Conservation (phyloP, 2,329 filamentous ascomycete species). For the Curvularia verruculosa region DNA sequence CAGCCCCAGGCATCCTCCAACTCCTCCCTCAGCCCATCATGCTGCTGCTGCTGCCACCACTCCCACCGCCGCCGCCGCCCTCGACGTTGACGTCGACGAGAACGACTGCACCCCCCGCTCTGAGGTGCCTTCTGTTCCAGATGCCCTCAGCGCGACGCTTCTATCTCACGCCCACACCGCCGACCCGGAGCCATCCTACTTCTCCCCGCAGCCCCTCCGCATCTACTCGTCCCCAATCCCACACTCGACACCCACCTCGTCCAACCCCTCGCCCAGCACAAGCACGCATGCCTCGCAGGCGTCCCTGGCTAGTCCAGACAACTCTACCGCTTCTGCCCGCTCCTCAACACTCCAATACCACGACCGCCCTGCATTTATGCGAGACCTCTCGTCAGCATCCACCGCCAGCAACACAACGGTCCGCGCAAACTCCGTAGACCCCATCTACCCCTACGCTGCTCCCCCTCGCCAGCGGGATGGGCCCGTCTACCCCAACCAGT, state of each 20-base stretch:
- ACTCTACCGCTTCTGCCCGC: constrained; percentile 6
- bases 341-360: constrained; percentile 20
- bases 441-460: constrained; percentile 25
- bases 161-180: constrained; percentile 26
- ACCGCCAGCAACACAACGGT: constrained; percentile 52
- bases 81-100: constrained; percentile 34
- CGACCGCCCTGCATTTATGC: constrained; percentile 49
- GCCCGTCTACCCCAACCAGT: constrained; percentile 56
- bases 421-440: constrained; percentile 43
- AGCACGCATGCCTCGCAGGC: constrained; percentile 36
- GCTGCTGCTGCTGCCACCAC: constrained; percentile 1
- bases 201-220: constrained; percentile 48
- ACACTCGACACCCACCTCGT: constrained; percentile 37
- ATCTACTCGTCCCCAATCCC: constrained; percentile 41
- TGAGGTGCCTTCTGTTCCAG: constrained; percentile 45
- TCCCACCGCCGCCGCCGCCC: too few species aligned
- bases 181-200: constrained; percentile 46
- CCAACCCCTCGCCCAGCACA: constrained; percentile 40
- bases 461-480: constrained; percentile 37
- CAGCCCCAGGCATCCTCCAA: too few species aligned
- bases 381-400: constrained; percentile 51
- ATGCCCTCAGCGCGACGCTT: constrained; percentile 29
- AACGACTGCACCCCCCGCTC: constrained; percentile 51
- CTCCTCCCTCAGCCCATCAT: constrained; percentile 1
- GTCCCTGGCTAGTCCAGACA: constrained; percentile 25